Evolutionary conservation across 139 green algal species (phyloP).

Genomic region (Pseudopediastrum boryanum): DNA sequence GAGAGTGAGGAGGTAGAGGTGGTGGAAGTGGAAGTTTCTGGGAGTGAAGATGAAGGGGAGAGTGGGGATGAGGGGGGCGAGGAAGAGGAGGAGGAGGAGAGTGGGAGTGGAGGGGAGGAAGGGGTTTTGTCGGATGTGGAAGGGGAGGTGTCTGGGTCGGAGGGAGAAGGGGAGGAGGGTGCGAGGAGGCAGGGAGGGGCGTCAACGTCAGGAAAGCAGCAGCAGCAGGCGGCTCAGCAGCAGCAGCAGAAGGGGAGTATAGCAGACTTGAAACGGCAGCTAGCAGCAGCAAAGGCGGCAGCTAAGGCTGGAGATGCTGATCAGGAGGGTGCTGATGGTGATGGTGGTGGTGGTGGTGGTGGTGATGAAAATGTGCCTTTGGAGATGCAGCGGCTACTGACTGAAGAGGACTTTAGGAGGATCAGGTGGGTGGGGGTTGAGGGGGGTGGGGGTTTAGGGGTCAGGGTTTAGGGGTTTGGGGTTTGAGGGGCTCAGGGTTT

Average conservation of each 20-base stretch:
- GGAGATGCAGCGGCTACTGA: slow-evolving; percentile 82
- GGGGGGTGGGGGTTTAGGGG: too few relatives aligned
- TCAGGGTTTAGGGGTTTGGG: too few relatives aligned
- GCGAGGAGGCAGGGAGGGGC: slow-evolving; percentile 5
- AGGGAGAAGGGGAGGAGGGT: not conserved
- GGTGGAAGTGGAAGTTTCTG: slow-evolving; percentile 36
- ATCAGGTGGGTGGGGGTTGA: slow-evolving; percentile 67
- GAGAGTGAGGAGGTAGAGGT: slow-evolving; percentile 12
- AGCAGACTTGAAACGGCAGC: slow-evolving; percentile 45
- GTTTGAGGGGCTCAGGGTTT: too few relatives aligned
- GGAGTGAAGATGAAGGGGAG: slow-evolving; percentile 34
- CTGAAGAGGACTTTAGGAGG: slow-evolving; percentile 84
- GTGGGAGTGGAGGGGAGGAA: slow-evolving; percentile 33
- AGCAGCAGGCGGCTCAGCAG: slow-evolving; percentile 20
- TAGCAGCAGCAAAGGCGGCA: slow-evolving; percentile 50
- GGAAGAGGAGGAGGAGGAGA: not conserved
- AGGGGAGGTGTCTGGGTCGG: not conserved
- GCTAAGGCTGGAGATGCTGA: slow-evolving; percentile 25
- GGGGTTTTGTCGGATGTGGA: not conserved
- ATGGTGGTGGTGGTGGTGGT: not conserved
- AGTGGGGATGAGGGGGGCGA: slow-evolving; percentile 7
- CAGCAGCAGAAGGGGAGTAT: slow-evolving; percentile 20
- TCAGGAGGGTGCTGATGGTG: not conserved
- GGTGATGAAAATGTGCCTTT: slow-evolving; percentile 46
- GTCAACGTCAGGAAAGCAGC: slow-evolving; percentile 12